phyloP scores from a whole-genome alignment of 345 rosid genomes.

The Murraya koenigii region DNA sequence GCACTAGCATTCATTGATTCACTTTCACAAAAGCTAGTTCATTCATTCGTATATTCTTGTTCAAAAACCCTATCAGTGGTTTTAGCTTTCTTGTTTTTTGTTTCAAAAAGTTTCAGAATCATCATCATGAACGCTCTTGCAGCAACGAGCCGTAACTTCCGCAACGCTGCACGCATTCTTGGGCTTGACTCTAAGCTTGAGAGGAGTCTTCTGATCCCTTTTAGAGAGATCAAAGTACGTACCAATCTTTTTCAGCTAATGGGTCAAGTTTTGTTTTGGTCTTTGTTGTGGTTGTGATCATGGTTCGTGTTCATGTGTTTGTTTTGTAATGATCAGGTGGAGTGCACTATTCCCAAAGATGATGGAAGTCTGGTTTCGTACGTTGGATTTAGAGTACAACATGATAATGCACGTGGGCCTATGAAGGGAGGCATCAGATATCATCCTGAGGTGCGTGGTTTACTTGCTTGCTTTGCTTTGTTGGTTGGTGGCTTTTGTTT shows the following conservation, averaged over 20 bases:
- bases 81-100: neutral
- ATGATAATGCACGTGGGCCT: slow-evolving; percentile 98
- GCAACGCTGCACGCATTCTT: slow-evolving; percentile 79
- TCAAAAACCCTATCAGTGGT: neutral
- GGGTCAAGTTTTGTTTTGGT: neutral
- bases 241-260: neutral
- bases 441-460: slow-evolving; percentile 76
- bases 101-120: neutral
- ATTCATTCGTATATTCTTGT: neutral
- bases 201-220: slow-evolving; percentile 86
- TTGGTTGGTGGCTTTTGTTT: neutral
- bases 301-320: neutral
- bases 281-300: neutral
- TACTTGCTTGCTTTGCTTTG: neutral
- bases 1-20: neutral
- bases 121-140: slow-evolving; percentile 78
- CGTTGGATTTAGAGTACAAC: slow-evolving; percentile 95
- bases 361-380: slow-evolving; percentile 86
- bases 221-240: slow-evolving; percentile 89
- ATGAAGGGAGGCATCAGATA: slow-evolving; percentile 99
- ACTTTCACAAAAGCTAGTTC: neutral
- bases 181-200: slow-evolving; percentile 93
- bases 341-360: slow-evolving; percentile 94
- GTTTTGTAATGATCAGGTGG: slow-evolving; percentile 55
- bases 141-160: slow-evolving; percentile 91